Evolutionary conservation across 148 eudicot genomes (phyloP), one percentile per base, ranked within the genome.

Genomic region (Rhododendron simsii): DNA sequence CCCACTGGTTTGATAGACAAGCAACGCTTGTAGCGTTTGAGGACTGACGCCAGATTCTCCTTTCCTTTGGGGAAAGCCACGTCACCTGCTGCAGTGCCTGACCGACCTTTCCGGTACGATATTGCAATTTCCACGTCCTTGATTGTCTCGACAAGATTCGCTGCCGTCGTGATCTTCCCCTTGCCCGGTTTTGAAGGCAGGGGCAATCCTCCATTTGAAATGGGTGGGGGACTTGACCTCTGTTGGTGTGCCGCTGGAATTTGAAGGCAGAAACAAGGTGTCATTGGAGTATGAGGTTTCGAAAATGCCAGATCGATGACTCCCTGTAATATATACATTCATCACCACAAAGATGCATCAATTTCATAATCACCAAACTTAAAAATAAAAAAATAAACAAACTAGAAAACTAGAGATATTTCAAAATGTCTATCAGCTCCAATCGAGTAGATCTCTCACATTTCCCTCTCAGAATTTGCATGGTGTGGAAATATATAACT

Each of bases 31-130:
- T 95, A 97, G 35, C 99, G 92, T 89, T 97, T 95, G 23, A 97
- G 95, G 14, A 97, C 99, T 10, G 99, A 95, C 35, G 35, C 35
- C 35, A 33, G 35, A 33, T 33, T 33, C 35, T 33, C 35, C 35
- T 33, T 33, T 33, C 35, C 35, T 33, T 92, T 95, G 1, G 98
- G 99, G 63, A 95, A 97, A 8, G 99, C 99, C 51, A 97, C 98
- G 23, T 97, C 98, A 6, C 99, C 99, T 0, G 98, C 99, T 69
- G 99, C 96, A 37, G 99, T 97, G 55, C 99, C 99, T 0, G 98
- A 89, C 37, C 98, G 92, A 47, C 99, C 99, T 80, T 94, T 97
- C 14, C 99, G 88, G 87, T 93, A 91, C 3, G 96, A 93, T 47
- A 95, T 93, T 28, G 99, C 98, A 2, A 85, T 90, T 87, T 97